phyloP scores from a whole-genome alignment of 1,284 basidiomycete species.

The Ceratobasidium sp. region DNA sequence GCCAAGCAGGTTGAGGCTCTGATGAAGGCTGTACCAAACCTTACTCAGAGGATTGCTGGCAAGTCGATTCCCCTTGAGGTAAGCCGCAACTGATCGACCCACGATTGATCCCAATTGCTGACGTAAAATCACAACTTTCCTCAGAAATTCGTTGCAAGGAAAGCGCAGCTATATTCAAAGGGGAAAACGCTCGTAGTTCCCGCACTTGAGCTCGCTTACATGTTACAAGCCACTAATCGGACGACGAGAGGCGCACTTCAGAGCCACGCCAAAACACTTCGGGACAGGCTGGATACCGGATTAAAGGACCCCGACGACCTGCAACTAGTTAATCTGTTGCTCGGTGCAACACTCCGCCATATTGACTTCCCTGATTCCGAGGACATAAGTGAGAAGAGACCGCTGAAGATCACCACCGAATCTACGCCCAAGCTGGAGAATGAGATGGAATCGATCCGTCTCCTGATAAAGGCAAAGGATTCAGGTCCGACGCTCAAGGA shows the following conservation, averaged over 20 bases:
- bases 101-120: neutral
- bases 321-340: constrained; percentile 60
- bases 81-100: neutral
- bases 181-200: constrained; percentile 60
- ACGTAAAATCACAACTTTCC: neutral
- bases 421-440: constrained; percentile 17
- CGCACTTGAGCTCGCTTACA: constrained; percentile 61
- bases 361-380: constrained; percentile 51
- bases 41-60: constrained; percentile 83
- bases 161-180: constrained; percentile 59
- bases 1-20: constrained; percentile 57
- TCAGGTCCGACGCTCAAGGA: constrained; percentile 55
- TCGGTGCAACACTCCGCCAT: constrained; percentile 55
- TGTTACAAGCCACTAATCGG: constrained; percentile 50
- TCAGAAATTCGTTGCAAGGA: constrained; percentile 59
- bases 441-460: constrained; percentile 47
- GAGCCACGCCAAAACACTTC: constrained; percentile 44
- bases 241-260: constrained; percentile 43
- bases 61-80: constrained; percentile 70
- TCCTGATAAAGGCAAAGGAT: constrained; percentile 54
- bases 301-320: constrained; percentile 59
- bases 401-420: constrained; percentile 5
- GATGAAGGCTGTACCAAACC: constrained; percentile 68
- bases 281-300: constrained; percentile 47
- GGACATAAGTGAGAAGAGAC: constrained; percentile 20